A percentile compares a stretch with the other conserved stretches of the same genome.
Evolutionary conservation across 257 asterid genomes (phyloP).

Genomic region (Plantago elongata): DNA sequence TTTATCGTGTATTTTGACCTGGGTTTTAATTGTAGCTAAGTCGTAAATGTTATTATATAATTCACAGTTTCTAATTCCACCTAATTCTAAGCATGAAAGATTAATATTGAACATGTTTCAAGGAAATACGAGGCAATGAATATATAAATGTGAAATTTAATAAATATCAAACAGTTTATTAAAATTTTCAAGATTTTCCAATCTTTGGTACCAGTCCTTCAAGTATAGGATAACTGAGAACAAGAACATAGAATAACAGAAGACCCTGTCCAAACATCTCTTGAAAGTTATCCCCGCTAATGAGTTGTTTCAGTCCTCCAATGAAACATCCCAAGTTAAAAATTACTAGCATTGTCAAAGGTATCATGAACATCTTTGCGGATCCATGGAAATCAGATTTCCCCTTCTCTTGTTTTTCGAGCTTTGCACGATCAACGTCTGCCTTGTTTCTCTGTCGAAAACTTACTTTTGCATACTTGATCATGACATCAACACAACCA

Average conservation of each 20-base stretch:
- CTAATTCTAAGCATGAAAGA: too few species aligned
- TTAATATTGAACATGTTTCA: too few species aligned
- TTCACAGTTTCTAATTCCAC: too few species aligned
- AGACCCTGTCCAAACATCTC: slow-evolving; percentile 70
- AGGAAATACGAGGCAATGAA: too few species aligned
- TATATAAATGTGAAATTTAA: too few species aligned
- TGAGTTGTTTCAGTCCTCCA: slow-evolving; percentile 30
- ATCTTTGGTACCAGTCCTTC: slow-evolving; percentile 54
- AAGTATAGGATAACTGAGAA: slow-evolving; percentile 57
- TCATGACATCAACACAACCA: slow-evolving; percentile 49
- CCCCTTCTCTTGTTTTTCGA: slow-evolving; percentile 53
- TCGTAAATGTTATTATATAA: too few species aligned
- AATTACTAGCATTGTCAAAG: slow-evolving; percentile 53
- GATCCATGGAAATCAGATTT: slow-evolving; percentile 52
- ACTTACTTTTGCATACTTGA: slow-evolving; percentile 47
- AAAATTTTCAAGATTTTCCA: too few species aligned
- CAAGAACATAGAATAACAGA: slow-evolving; percentile 43
- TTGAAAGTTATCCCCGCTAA: slow-evolving; percentile 24
- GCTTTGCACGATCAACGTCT: slow-evolving; percentile 44
- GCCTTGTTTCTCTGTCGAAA: slow-evolving; percentile 63
- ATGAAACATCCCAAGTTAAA: slow-evolving; percentile 49
- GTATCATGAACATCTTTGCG: slow-evolving; percentile 64
- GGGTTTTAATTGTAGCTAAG: too few species aligned
- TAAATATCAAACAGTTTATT: too few species aligned
- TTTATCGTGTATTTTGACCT: too few species aligned